Percentiles rank a stretch among this genome's conserved stretches.
phyloP scores from a whole-genome alignment of 345 rosid species.

The Cochlearia excelsa region DNA sequence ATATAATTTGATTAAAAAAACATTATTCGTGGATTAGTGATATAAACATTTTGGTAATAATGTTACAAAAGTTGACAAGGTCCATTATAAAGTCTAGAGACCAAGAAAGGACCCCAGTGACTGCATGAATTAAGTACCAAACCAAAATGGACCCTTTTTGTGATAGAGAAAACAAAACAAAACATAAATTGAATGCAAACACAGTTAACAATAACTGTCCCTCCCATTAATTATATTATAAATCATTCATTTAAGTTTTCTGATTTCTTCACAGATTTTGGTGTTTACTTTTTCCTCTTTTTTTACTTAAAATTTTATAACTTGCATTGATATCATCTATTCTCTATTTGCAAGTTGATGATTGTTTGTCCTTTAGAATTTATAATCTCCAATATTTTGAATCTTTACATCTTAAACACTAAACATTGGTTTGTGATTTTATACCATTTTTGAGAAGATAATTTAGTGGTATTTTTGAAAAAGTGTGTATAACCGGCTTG shows the following conservation, averaged over 20 bases:
- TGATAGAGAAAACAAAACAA: not conserved
- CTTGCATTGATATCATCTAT: constrained; percentile 36
- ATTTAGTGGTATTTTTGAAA: too few relatives aligned
- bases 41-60: not conserved
- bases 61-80: constrained; percentile 4
- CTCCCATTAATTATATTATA: constrained; percentile 10
- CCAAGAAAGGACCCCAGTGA: constrained; percentile 25
- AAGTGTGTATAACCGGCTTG: too few relatives aligned
- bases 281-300: not conserved
- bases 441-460: too few relatives aligned
- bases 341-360: constrained; percentile 11
- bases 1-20: not conserved
- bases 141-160: not conserved
- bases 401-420: not conserved
- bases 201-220: constrained; percentile 31
- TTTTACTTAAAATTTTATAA: constrained; percentile 1
- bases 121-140: constrained; percentile 19
- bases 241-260: constrained; percentile 22
- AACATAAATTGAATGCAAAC: constrained; percentile 24
- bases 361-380: too few relatives aligned
- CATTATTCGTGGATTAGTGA: constrained; percentile 5
- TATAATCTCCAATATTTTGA: not conserved
- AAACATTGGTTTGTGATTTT: too few relatives aligned
- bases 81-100: constrained; percentile 3
- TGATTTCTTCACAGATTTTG: constrained; percentile 5